phyloP scores from a whole-genome alignment of 2,329 filamentous ascomycete genomes.

The Calonectria henricotiae region DNA sequence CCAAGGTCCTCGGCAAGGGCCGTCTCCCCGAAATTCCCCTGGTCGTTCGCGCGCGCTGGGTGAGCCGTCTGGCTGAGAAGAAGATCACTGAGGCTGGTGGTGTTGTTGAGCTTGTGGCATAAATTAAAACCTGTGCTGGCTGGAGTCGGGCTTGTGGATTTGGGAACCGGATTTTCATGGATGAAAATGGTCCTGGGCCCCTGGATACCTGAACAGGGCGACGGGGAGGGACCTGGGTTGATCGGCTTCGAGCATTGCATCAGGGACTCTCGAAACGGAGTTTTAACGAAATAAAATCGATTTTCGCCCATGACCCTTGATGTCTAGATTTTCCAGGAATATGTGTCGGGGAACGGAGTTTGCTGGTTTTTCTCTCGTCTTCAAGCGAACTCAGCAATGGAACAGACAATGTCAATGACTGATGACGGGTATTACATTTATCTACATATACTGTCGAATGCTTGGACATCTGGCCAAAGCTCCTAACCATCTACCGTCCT shows the following conservation, averaged over 20 bases:
- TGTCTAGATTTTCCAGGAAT: constrained; percentile 31
- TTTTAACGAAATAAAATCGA: constrained; percentile 61
- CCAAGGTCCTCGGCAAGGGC: constrained; percentile 99
- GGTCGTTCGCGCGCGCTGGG: constrained; percentile 95
- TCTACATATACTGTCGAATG: constrained; percentile 39
- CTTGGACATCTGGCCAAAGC: constrained; percentile 41
- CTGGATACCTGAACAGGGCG: constrained; percentile 42
- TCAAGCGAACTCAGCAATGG: background rate
- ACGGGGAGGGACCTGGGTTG: constrained; percentile 53
- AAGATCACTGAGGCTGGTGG: constrained; percentile 99
- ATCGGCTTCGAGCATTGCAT: constrained; percentile 64
- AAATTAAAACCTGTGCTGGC: constrained; percentile 53
- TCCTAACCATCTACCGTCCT: constrained; percentile 36
- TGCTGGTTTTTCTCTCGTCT: background rate
- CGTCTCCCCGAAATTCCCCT: constrained; percentile 93
- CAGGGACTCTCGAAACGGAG: constrained; percentile 60
- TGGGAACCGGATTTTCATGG: constrained; percentile 53
- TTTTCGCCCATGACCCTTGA: constrained; percentile 55
- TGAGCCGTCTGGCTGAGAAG: constrained; percentile 96
- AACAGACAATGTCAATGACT: constrained; percentile 31
- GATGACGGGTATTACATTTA: constrained; percentile 39
- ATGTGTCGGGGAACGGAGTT: constrained; percentile 2
- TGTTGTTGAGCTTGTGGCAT: constrained; percentile 96
- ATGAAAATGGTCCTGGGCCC: constrained; percentile 50
- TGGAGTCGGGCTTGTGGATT: constrained; percentile 57